Conservation (phyloP, 2,329 filamentous ascomycete species). For the Sporothrix humicola region DNA sequence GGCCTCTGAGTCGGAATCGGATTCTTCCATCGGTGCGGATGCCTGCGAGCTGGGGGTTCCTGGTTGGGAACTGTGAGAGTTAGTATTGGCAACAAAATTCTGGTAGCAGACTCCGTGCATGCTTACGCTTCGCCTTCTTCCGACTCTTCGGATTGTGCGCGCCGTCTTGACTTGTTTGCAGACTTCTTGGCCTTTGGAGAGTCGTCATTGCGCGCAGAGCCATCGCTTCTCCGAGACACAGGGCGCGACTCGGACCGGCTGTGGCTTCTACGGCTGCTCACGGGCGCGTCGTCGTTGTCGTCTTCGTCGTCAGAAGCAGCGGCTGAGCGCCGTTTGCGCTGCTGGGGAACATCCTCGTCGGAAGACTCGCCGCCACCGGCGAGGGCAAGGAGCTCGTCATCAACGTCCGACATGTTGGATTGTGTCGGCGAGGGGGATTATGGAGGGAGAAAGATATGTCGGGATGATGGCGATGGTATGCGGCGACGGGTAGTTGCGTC, state of each 20-base stretch:
- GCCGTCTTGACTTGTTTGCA: conserved; percentile 58
- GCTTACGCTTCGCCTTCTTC: conserved; percentile 84
- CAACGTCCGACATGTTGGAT: conserved; percentile 77
- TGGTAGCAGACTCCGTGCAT: too few relatives aligned
- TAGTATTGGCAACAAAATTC: not conserved
- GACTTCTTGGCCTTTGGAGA: conserved; percentile 48
- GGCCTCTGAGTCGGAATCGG: conserved; percentile 75
- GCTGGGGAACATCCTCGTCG: conserved; percentile 60
- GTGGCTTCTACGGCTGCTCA: conserved; percentile 61
- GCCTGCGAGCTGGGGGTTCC: conserved; percentile 75
- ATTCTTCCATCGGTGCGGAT: conserved; percentile 90
- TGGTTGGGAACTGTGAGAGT: conserved; percentile 66
- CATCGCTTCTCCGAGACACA: conserved; percentile 52
- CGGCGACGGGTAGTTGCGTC: not conserved
- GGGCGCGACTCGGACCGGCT: conserved; percentile 57
- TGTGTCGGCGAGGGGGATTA: not conserved
- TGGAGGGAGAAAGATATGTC: not conserved
- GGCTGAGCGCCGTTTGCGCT: conserved; percentile 51
- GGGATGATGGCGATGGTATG: not conserved
- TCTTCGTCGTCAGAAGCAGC: conserved; percentile 71
- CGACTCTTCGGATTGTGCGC: conserved; percentile 56
- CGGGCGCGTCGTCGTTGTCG: conserved; percentile 58
- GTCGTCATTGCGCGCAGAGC: conserved; percentile 44
- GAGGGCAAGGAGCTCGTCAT: conserved; percentile 91
- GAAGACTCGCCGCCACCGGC: conserved; percentile 76